Conservation (phyloP, 140 eudicot genomes). For the Stevia rebaudiana region DNA sequence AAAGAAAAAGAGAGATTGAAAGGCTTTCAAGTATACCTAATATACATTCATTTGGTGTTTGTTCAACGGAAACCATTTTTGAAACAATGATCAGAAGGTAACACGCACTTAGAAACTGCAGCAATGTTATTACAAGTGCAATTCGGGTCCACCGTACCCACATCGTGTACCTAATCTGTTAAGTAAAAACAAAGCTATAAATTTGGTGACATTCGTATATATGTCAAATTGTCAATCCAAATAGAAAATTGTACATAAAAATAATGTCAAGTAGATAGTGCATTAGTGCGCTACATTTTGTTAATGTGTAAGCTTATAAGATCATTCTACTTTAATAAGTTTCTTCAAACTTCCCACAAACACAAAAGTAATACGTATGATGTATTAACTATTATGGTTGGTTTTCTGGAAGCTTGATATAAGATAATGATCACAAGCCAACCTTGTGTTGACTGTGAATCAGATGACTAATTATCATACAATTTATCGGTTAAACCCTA, state of each 20-base stretch:
- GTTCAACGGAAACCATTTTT: slow-evolving; percentile 18
- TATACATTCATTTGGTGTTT: slow-evolving; percentile 37
- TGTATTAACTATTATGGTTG: no score
- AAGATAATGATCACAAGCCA: neutral
- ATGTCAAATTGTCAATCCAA: slow-evolving; percentile 6
- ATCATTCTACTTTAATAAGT: neutral
- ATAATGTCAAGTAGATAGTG: neutral
- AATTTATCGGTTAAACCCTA: neutral
- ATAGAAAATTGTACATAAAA: neutral
- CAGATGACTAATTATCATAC: neutral
- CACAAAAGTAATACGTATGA: neutral
- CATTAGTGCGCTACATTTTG: neutral
- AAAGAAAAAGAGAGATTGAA: neutral
- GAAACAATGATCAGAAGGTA: slow-evolving; percentile 41
- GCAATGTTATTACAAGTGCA: slow-evolving; percentile 41
- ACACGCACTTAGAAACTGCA: slow-evolving; percentile 48
- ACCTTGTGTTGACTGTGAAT: neutral
- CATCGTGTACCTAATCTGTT: slow-evolving; percentile 48
- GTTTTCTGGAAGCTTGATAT: neutral
- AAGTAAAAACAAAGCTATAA: slow-evolving; percentile 15
- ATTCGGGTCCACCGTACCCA: slow-evolving; percentile 63
- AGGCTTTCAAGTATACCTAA: slow-evolving; percentile 32
- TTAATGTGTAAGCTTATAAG: neutral
- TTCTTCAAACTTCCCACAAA: slow-evolving; percentile 2
- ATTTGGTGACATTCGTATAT: slow-evolving; percentile 9